phyloP scores from a whole-genome alignment of 2,329 filamentous ascomycete genomes.

The Monosporascus cannonballus region DNA sequence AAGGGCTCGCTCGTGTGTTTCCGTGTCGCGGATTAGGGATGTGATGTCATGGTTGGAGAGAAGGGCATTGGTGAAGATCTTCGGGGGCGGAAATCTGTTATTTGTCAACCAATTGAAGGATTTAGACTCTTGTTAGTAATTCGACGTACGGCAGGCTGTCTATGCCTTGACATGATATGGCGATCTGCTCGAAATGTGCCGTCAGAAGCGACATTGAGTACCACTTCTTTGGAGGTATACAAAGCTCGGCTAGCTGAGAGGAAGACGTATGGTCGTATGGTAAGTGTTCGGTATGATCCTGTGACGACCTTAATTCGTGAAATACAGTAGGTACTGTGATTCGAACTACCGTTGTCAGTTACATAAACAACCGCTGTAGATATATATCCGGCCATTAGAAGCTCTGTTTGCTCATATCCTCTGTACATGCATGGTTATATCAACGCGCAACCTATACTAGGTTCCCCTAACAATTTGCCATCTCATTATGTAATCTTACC shows the following conservation, averaged over 20 bases:
- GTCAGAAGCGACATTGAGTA: slow-evolving; percentile 60
- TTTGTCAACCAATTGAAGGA: not conserved
- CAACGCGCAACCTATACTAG: not conserved
- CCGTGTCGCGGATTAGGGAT: slow-evolving; percentile 87
- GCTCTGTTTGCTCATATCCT: not conserved
- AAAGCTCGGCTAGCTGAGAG: no score
- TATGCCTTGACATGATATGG: slow-evolving; percentile 69
- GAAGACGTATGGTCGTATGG: no score
- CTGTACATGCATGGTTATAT: not conserved
- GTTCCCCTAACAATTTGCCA: not conserved
- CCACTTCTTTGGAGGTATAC: not conserved
- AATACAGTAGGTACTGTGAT: no score
- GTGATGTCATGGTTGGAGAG: slow-evolving; percentile 89
- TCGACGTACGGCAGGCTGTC: slow-evolving; percentile 61
- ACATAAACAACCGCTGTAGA: no score
- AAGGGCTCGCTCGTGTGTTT: slow-evolving; percentile 86
- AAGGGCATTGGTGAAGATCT: slow-evolving; percentile 91
- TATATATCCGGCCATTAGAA: not conserved
- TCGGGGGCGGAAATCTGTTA: slow-evolving; percentile 76
- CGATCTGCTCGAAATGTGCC: slow-evolving; percentile 70
- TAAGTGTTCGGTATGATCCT: no score
- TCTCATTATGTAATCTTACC: not conserved
- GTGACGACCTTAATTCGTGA: no score
- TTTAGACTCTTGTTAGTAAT: slow-evolving; percentile 1
- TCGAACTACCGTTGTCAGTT: no score